Percentiles rank a stretch among this genome's conserved stretches.
Conservation (phyloP, 129 eudicot species). For the Dittrichia graveolens region DNA sequence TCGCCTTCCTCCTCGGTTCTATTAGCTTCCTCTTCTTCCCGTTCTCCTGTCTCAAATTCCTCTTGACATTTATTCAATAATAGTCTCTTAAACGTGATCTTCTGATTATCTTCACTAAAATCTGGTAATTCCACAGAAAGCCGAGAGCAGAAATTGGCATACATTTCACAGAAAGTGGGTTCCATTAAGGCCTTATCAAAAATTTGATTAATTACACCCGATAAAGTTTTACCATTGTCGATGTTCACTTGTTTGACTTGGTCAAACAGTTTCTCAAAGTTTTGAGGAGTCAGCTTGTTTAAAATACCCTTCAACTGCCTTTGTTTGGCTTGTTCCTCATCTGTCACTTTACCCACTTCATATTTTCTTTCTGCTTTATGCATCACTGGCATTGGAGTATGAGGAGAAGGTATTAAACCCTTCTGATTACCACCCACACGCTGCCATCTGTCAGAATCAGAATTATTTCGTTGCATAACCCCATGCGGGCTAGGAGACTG, state of each 20-base stretch:
- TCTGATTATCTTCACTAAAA: conserved; percentile 49
- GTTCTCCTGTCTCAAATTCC: conserved; percentile 89
- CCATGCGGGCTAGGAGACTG: conserved; percentile 62
- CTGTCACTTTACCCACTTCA: conserved; percentile 83
- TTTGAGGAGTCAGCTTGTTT: conserved; percentile 90
- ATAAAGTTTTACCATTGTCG: conserved; percentile 54
- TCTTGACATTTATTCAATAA: conserved; percentile 84
- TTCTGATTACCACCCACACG: conserved; percentile 58
- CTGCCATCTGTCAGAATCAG: conserved; percentile 92
- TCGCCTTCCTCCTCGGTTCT: conserved; percentile 81
- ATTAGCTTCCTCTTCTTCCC: conserved; percentile 85
- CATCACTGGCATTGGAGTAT: conserved; percentile 70
- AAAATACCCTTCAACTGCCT: conserved; percentile 79
- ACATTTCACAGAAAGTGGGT: conserved; percentile 74
- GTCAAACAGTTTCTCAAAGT: conserved; percentile 85
- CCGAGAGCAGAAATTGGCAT: conserved; percentile 69
- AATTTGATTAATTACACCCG: conserved; percentile 73
- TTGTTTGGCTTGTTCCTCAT: conserved; percentile 88
- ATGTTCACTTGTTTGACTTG: conserved; percentile 81
- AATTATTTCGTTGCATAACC: conserved; percentile 51
- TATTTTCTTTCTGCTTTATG: conserved; percentile 88
- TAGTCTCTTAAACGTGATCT: conserved; percentile 36
- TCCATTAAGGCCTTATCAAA: conserved; percentile 87
- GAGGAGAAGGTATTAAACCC: conserved; percentile 83
- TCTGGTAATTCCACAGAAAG: conserved; percentile 80